A percentile compares a stretch with the other conserved stretches of the same genome.
phyloP scores from a whole-genome alignment of 495 filamentous ascomycete species.

The Penicillium paxilli region DNA sequence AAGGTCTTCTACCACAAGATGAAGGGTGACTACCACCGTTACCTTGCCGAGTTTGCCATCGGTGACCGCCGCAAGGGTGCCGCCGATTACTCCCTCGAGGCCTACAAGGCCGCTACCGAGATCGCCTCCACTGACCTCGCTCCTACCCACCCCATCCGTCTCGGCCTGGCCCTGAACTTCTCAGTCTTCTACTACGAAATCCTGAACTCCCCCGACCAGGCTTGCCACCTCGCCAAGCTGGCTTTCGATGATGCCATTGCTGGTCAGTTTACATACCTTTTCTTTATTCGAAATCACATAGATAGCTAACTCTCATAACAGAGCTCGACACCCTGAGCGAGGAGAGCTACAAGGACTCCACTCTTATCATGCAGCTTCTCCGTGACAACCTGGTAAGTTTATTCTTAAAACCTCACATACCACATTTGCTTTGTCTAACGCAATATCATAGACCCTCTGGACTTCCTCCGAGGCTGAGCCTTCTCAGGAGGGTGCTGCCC shows the following conservation, averaged over 20 bases:
- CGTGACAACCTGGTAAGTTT: constrained; percentile 91
- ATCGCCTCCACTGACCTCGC: constrained; percentile 97
- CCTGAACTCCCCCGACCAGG: constrained; percentile 96
- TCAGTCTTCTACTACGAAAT: constrained; percentile 99
- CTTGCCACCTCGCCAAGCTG: constrained; percentile 99
- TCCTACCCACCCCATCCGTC: constrained; percentile 97
- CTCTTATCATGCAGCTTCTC: constrained; percentile 99
- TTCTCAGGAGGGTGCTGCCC: constrained; percentile 52
- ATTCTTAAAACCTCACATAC: neutral
- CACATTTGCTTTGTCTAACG: constrained; percentile 19
- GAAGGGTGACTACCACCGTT: constrained; percentile 99
- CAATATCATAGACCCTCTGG: constrained; percentile 86
- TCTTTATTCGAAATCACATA: neutral
- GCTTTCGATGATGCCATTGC: constrained; percentile 99
- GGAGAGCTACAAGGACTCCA: constrained; percentile 99
- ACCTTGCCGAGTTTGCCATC: constrained; percentile 96
- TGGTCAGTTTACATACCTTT: constrained; percentile 54
- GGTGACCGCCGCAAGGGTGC: constrained; percentile 98
- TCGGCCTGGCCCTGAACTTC: constrained; percentile 98
- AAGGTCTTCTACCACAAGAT: constrained; percentile 99
- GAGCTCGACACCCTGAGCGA: constrained; percentile 98
- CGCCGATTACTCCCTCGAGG: constrained; percentile 94
- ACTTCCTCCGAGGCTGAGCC: constrained; percentile 97
- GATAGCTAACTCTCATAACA: constrained; percentile 39
- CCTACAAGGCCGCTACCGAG: constrained; percentile 97